phyloP scores from a whole-genome alignment of 495 filamentous ascomycete genomes.

The Clavariopsis aquatica region DNA sequence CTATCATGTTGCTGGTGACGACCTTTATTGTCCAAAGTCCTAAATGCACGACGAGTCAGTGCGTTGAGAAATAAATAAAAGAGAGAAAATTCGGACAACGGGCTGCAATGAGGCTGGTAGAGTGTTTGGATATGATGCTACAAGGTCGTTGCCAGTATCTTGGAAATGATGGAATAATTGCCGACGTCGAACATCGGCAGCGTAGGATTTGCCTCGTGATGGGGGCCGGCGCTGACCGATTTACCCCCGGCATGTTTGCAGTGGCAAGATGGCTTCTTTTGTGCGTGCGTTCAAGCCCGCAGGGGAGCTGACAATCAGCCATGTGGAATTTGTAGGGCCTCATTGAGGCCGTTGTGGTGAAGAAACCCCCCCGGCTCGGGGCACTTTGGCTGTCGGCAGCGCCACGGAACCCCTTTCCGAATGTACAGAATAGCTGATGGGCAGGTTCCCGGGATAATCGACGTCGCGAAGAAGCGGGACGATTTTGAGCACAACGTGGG shows the following conservation, averaged over 20 bases:
- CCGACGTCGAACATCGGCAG: not conserved
- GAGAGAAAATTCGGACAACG: not conserved
- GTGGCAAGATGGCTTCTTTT: no score
- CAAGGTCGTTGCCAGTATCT: conserved; percentile 7
- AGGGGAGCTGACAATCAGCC: no score
- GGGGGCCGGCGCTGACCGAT: not conserved
- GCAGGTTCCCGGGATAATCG: conserved; percentile 28
- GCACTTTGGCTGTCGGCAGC: not conserved
- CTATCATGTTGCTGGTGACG: not conserved
- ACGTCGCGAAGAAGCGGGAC: not conserved
- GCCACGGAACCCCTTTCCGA: conserved; percentile 15
- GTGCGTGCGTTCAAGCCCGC: no score
- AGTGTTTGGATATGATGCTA: not conserved
- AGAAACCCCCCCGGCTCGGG: not conserved
- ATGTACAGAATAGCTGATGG: not conserved
- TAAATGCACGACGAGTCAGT: not conserved
- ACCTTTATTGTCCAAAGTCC: not conserved
- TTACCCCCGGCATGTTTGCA: not conserved
- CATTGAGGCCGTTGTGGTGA: not conserved
- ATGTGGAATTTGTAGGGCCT: not conserved
- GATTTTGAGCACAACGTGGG: conserved; percentile 11
- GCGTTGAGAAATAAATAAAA: not conserved
- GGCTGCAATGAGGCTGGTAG: not conserved
- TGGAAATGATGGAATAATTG: not conserved
- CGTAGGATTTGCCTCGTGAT: no score